phyloP scores from a whole-genome alignment of 192 early-diverging fungal genomes.

The Coemansia sp. region DNA sequence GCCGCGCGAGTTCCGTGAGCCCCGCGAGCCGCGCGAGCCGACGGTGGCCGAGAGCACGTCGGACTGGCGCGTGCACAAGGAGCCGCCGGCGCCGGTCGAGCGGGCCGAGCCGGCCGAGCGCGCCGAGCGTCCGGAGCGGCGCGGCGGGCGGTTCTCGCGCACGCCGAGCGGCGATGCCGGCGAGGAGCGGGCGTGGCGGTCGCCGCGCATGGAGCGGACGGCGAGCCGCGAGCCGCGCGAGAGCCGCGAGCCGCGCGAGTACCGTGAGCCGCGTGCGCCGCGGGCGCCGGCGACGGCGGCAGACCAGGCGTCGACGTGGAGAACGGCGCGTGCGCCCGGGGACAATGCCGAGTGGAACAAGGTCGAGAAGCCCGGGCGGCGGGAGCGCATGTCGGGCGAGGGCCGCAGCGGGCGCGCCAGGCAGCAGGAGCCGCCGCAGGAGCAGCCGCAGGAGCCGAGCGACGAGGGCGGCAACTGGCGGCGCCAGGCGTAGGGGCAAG shows the following conservation, averaged over 20 bases:
- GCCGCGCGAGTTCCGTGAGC: neutral
- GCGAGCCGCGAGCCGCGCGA: constrained; percentile 18
- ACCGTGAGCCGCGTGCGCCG: constrained; percentile 14
- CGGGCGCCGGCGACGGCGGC: constrained; percentile 18
- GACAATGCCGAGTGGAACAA: neutral
- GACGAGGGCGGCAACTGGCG: neutral
- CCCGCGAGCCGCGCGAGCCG: constrained; percentile 8
- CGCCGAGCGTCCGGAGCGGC: neutral
- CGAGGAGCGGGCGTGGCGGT: constrained; percentile 14
- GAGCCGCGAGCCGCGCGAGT: constrained; percentile 12
- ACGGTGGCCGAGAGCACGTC: constrained; percentile 19
- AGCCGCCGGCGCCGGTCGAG: neutral
- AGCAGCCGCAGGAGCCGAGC: too few relatives aligned
- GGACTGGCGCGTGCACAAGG: constrained; percentile 34
- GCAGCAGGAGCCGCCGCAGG: neutral
- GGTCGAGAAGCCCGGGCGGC: neutral
- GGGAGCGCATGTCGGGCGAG: neutral
- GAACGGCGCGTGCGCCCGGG: neutral
- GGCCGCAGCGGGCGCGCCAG: neutral
- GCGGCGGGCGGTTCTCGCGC: constrained; percentile 25
- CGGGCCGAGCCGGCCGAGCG: neutral
- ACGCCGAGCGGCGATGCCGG: constrained; percentile 21
- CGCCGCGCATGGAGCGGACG: constrained; percentile 6
- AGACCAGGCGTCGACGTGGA: constrained; percentile 28
- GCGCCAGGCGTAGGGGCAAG: neutral